phyloP scores from a whole-genome alignment of 192 early-diverging fungal species.

The Umbelopsis sp. region DNA sequence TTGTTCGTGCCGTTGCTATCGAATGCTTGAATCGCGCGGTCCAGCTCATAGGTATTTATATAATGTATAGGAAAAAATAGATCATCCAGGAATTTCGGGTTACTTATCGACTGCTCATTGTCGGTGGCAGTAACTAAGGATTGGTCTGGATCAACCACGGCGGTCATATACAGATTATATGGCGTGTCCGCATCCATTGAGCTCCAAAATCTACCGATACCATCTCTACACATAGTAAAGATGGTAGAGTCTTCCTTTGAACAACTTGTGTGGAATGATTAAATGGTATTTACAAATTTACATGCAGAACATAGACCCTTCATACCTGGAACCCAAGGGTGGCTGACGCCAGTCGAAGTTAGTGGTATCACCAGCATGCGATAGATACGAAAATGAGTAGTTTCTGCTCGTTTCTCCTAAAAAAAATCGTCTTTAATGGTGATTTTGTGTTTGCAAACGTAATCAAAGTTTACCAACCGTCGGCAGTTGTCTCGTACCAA shows the following conservation, averaged over 20 bases:
- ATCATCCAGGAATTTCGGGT: constrained; percentile 22
- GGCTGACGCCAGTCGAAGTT: constrained; percentile 70
- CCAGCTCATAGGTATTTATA: constrained; percentile 57
- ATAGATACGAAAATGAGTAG: constrained; percentile 63
- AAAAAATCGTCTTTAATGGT: too few species aligned
- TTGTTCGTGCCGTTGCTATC: not conserved
- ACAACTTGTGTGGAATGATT: constrained; percentile 16
- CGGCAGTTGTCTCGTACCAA: constrained; percentile 50
- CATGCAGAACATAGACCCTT: not conserved
- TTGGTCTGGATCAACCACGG: constrained; percentile 69
- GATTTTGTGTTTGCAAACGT: too few species aligned
- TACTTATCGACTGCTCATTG: not conserved
- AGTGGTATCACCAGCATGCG: constrained; percentile 63
- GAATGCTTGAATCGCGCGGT: constrained; percentile 36
- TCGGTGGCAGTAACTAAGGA: constrained; percentile 45
- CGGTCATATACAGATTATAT: constrained; percentile 66
- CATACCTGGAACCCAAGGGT: constrained; percentile 36
- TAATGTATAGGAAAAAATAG: constrained; percentile 59
- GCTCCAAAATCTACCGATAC: constrained; percentile 74
- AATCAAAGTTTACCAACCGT: constrained; percentile 4
- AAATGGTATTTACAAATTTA: not conserved
- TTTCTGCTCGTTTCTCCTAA: not conserved
- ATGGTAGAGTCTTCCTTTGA: constrained; percentile 40
- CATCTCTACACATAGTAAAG: constrained; percentile 71
- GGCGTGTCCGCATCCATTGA: constrained; percentile 51